Evolutionary conservation across 2,329 filamentous ascomycete species (phyloP).

Genomic region (Lithohypha guttulata): DNA sequence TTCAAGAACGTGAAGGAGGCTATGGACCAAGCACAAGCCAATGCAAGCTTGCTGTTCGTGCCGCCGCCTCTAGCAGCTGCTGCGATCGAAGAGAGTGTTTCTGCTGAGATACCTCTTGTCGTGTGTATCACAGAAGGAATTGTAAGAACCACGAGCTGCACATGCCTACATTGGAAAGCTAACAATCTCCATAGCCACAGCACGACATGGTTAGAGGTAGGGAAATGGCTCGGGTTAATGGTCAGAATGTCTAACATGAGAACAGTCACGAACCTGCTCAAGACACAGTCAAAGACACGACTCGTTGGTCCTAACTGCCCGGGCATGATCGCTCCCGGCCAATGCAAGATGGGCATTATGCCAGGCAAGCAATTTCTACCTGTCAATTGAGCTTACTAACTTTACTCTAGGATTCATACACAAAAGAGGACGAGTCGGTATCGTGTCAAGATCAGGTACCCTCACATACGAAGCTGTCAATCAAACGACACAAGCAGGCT

Average conservation of each 20-base stretch:
- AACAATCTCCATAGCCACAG: too few species aligned
- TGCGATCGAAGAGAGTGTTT: conserved; percentile 93
- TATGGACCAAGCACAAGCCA: conserved; percentile 80
- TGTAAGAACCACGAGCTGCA: conserved; percentile 75
- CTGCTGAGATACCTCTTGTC: conserved; percentile 83
- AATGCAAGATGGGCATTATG: conserved; percentile 99
- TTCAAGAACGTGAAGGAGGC: conserved; percentile 84
- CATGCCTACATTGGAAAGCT: conserved; percentile 23
- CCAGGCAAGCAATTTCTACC: conserved; percentile 75
- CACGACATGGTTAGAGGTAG: too few species aligned
- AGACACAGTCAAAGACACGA: conserved; percentile 93
- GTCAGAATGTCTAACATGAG: too few species aligned
- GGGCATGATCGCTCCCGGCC: conserved; percentile 81
- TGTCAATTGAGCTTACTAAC: conserved; percentile 96
- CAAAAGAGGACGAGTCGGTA: conserved; percentile 95
- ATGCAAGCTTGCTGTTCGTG: conserved; percentile 54
- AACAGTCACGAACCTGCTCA: conserved; percentile 89
- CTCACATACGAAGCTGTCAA: conserved; percentile 99
- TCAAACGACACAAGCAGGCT: conserved; percentile 93
- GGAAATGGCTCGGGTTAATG: too few species aligned
- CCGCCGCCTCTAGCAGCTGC: conserved; percentile 74
- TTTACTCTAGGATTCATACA: conserved; percentile 98
- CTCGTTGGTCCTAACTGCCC: conserved; percentile 97
- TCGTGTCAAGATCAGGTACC: conserved; percentile 95
- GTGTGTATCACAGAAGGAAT: conserved; percentile 99